Base-by-base conservation (phyloP, 805 yeast species). In the Yueomyces sp. region DNA sequence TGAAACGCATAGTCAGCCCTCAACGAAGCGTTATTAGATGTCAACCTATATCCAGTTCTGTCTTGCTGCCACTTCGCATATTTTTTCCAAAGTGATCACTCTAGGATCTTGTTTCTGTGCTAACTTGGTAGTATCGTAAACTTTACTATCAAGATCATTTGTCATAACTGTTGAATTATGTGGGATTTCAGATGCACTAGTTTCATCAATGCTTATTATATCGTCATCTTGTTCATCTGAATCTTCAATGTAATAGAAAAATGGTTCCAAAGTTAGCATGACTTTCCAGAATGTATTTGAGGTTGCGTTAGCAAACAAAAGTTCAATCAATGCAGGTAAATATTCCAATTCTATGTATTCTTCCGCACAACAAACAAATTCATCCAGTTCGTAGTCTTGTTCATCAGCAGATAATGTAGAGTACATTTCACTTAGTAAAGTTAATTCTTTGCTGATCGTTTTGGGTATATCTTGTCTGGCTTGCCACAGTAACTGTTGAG, bases 301-400 rank as follows among this genome's bases (percentile, higher is more conserved):
- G 4, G 59, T 60, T 37, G 62, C 55, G 37, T 62, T 60, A 7
- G 48, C 49, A 37, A 59, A 60, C 7, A 62, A 42, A 26, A 61
- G 59, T 28, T 57, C 54, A 5, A 61, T 54, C 38, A 62, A 48
- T 26, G 56, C 52, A 7, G 66, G 66, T 33, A 61, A 45, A 46
- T 55, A 62, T 42, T 57, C 62, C 11, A 57, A 45, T 47, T 62
- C 65, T 37, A 61, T 61, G 42, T 61, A 62, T 42, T 60, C 63
- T 38, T 62, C 66, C 2, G 66, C 66, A 42, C 63, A 59, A 38
- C 61, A 55, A 3, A 62, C 66, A 51, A 62, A 62, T 43, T 61
- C 63, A 43, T 60, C 65, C 27, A 62, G 41, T 44, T 61, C 59
- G 32, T 54, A 61, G 45, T 62, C 66, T 46, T 62, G 66, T 45